phyloP scores from a whole-genome alignment of 768 basidiomycete genomes.

The Russula abietina region DNA sequence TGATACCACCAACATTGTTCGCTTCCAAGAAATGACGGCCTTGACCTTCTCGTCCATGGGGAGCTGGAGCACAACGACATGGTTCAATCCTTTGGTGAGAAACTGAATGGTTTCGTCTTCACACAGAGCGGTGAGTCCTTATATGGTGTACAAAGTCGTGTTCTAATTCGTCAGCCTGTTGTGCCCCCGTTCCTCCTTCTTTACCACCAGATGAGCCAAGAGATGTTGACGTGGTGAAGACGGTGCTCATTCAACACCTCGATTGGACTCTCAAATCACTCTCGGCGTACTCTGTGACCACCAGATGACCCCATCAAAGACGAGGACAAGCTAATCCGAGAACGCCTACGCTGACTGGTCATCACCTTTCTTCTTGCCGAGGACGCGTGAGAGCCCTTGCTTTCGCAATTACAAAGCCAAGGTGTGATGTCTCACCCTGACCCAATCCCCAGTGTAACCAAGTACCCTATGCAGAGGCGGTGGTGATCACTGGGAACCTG shows the following conservation, averaged over 20 bases:
- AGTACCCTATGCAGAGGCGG: too few relatives aligned
- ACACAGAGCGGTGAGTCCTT: constrained; percentile 57
- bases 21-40: too few relatives aligned
- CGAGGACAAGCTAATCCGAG: constrained; percentile 52
- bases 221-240: constrained; percentile 57
- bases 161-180: not conserved
- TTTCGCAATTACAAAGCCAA: constrained; percentile 40
- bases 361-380: constrained; percentile 51
- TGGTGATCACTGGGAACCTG: too few relatives aligned
- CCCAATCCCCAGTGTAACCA: too few relatives aligned
- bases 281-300: constrained; percentile 68
- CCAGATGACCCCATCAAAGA: constrained; percentile 47
- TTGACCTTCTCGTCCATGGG: too few relatives aligned
- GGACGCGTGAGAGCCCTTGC: constrained; percentile 44
- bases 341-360: constrained; percentile 53
- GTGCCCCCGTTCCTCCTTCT: not conserved
- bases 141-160: not conserved
- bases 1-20: too few relatives aligned
- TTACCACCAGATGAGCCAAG: constrained; percentile 50
- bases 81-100: too few relatives aligned
- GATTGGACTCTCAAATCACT: constrained; percentile 53
- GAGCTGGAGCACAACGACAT: too few relatives aligned
- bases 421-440: too few relatives aligned
- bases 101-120: too few relatives aligned
- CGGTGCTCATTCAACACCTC: constrained; percentile 54